These are phyloP conservation scores for Brassica napus DNA, from an alignment of 345 rosid genomes.

Conservation along the genomic window Da-Ae NC_063448.1:53402501-53403000, in stretches of 20 bases:
- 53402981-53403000: too few relatives aligned
- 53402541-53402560: not conserved
- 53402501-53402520: not conserved
- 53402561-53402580: not conserved
- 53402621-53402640: not conserved
- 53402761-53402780: not conserved
- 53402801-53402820: too few relatives aligned
- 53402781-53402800: not conserved
- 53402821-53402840: too few relatives aligned
- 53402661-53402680: not conserved
- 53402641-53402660: not conserved
- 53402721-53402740: not conserved
- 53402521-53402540: not conserved
- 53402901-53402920: too few relatives aligned
- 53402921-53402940: too few relatives aligned
- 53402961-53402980: too few relatives aligned
- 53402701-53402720: not conserved
- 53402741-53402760: not conserved
- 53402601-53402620: not conserved
- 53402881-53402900: too few relatives aligned
- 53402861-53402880: too few relatives aligned
- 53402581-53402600: not conserved
- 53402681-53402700: not conserved
- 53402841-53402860: not conserved
- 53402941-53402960: too few relatives aligned